Evolutionary conservation across 1,139 yeast species (phyloP), one percentile per base, ranked within the genome.

Genomic region (Taphrina populina): DNA sequence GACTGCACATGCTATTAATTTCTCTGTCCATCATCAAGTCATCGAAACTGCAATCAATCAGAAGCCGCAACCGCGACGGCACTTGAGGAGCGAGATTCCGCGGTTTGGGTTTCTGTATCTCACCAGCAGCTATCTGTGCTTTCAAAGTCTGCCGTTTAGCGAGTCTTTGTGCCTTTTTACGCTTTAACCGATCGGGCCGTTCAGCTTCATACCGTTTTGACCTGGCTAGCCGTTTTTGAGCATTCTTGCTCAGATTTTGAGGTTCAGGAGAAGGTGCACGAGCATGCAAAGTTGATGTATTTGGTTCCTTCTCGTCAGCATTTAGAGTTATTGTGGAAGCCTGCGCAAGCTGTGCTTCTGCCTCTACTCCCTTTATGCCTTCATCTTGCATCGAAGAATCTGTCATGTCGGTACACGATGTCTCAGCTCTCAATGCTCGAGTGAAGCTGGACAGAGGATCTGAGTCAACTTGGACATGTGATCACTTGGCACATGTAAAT

Each of bases 1-100:
- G 98, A 60, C 82, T 79, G 8, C 90, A 80, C 67, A 90, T 71
- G 17, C 95, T 85, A 1, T 78, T 79, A 44, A 85, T 78, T 66
- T 92, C 97, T 57, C 63, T 82, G 35, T 81, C 84, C 52, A 76
- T 80, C 98, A 92, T 92, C 65, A 85, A 69, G 40, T 86, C 88
- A 66, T 92, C 98, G 68, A 92, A 92, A 21, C 78, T 86, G 70
- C 98, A 92, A 70, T 92, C 98, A 62, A 92, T 68, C 17, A 88
- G 72, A 33, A 90, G 76, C 4, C 72, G 72, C n/a, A 70, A 59
- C n/a, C 39, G 63, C 6, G 62, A 62, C 11, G 39, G 58, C 27
- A 32, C 47, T 15, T 57, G 61, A 13, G 44, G 27, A 17, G 32
- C 13, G 4, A 19, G 24, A 6, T 29, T 20, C 45, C 29, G 27